phyloP scores from a whole-genome alignment of 2,329 filamentous ascomycete species.

The Aspergillus awamori region DNA sequence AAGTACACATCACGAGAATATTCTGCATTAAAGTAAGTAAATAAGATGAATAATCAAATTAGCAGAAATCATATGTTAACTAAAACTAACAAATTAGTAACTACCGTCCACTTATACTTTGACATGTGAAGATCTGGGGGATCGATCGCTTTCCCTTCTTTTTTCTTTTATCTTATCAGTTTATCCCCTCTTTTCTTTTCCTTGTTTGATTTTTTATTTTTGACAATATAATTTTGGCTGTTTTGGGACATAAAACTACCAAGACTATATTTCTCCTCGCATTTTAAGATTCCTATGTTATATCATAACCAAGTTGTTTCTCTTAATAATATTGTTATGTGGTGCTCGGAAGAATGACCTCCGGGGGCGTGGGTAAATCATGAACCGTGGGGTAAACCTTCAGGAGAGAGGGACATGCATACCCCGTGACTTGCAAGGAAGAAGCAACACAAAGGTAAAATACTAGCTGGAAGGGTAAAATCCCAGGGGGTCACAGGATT shows the following conservation, averaged over 20 bases:
- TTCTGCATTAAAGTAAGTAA: too few relatives aligned
- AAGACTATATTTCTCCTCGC: background rate
- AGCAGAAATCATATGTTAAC: slow-evolving; percentile 12
- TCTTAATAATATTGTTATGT: background rate
- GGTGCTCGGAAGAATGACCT: slow-evolving; percentile 10
- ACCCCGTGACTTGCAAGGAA: too few relatives aligned
- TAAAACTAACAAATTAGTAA: too few relatives aligned
- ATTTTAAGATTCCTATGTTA: background rate
- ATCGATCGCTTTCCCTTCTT: background rate
- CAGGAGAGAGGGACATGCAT: background rate
- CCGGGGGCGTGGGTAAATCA: slow-evolving; percentile 21
- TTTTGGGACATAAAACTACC: background rate
- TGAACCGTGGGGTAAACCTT: slow-evolving; percentile 19
- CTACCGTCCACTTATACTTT: background rate
- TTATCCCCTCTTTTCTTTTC: background rate
- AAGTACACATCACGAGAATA: too few relatives aligned
- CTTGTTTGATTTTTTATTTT: background rate
- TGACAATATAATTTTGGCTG: background rate
- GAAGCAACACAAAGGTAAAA: background rate
- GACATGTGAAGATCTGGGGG: slow-evolving; percentile 14
- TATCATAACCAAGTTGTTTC: background rate
- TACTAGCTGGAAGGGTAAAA: background rate
- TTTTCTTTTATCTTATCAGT: background rate
- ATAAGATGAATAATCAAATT: background rate
- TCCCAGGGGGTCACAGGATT: background rate